These are phyloP conservation scores for Pterula multifida DNA, from an alignment of 1,284 basidiomycete genomes.

Conservation along the genomic window DNA sequence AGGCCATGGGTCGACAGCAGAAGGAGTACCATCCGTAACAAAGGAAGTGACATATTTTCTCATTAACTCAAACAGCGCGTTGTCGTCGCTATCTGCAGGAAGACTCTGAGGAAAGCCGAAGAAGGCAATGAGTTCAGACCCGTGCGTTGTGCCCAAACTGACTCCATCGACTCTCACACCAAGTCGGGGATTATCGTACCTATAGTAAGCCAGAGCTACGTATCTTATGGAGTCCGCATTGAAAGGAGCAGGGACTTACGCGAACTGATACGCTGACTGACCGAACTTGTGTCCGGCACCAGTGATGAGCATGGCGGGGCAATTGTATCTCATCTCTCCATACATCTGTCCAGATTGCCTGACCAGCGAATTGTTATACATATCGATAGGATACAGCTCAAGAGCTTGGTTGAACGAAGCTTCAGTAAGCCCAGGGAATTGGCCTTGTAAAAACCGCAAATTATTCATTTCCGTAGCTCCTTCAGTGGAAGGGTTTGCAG, in stretches of 20 bases:
- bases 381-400: constrained; percentile 18
- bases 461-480: constrained; percentile 22
- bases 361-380: constrained; percentile 18
- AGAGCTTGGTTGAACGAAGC: constrained; percentile 16
- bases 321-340: constrained; percentile 25
- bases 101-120: constrained; percentile 14
- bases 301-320: constrained; percentile 20
- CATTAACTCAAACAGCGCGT: constrained; percentile 21
- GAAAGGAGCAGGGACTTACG: constrained; percentile 19
- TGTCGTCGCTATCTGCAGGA: constrained; percentile 14
- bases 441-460: constrained; percentile 23
- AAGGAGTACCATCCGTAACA: constrained; percentile 12
- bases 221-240: too few species aligned
- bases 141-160: constrained; percentile 13
- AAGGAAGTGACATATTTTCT: constrained; percentile 25
- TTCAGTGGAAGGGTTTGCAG: constrained; percentile 22
- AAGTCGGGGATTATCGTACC: constrained; percentile 13
- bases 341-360: constrained; percentile 27
- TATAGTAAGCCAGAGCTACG: neutral
- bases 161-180: constrained; percentile 13
- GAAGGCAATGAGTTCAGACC: constrained; percentile 17
- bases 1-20: neutral
- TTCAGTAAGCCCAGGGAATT: constrained; percentile 18
- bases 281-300: constrained; percentile 12
- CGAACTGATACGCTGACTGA: constrained; percentile 18